Evolutionary conservation across 2,329 filamentous ascomycete genomes (phyloP).

Genomic region (Aspergillus terreus): DNA sequence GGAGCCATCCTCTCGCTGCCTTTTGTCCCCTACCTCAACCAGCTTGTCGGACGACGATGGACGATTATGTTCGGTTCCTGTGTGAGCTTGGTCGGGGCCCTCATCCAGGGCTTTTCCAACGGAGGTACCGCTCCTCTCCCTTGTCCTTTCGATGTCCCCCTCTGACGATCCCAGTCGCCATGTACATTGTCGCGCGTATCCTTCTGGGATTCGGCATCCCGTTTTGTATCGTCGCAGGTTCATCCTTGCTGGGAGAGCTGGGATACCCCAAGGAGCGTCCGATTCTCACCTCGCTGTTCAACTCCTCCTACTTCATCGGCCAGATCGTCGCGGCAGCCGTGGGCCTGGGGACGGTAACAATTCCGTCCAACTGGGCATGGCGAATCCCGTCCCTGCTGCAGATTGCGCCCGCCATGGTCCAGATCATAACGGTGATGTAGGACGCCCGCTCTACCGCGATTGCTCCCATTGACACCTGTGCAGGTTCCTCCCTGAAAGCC

Average conservation of each 20-base stretch:
- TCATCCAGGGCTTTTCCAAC: slow-evolving; percentile 54
- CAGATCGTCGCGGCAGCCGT: slow-evolving; percentile 26
- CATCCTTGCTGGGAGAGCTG: slow-evolving; percentile 58
- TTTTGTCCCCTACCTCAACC: slow-evolving; percentile 54
- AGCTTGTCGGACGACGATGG: slow-evolving; percentile 54
- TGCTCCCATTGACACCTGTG: background rate
- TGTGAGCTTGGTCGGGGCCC: slow-evolving; percentile 54
- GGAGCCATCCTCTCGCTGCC: slow-evolving; percentile 58
- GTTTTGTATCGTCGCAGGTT: slow-evolving; percentile 57
- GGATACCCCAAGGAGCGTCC: slow-evolving; percentile 60
- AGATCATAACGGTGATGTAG: slow-evolving; percentile 24
- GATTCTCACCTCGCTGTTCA: slow-evolving; percentile 59
- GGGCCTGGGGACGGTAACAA: slow-evolving; percentile 29
- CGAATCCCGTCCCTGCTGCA: slow-evolving; percentile 48
- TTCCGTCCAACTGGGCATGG: slow-evolving; percentile 42
- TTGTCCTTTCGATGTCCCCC: slow-evolving; percentile 6
- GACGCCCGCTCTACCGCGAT: background rate
- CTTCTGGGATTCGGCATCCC: slow-evolving; percentile 61
- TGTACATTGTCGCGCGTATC: slow-evolving; percentile 59
- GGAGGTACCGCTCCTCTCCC: slow-evolving; percentile 34
- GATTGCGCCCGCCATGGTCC: slow-evolving; percentile 24
- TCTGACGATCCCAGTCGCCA: slow-evolving; percentile 39
- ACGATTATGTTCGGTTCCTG: slow-evolving; percentile 54
- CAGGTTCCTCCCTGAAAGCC: slow-evolving; percentile 25
- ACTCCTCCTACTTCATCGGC: slow-evolving; percentile 43